Base-by-base conservation (phyloP, 371 early-diverging fungal species). In the Zychaea mexicana region DNA sequence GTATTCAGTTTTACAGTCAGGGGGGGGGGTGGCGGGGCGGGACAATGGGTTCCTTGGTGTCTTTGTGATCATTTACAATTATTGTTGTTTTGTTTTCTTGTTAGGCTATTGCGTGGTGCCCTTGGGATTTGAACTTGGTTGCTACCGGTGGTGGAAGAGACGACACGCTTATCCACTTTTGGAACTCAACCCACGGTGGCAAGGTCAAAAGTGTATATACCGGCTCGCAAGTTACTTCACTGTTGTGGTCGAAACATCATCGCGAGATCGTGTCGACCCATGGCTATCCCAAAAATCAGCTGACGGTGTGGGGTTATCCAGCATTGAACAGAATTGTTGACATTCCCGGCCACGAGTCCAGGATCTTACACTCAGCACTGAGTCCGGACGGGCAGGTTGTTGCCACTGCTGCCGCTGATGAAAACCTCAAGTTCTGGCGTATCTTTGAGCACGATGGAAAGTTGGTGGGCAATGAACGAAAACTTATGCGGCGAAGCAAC, bases 71-170 rank as follows among this genome's bases (percentile, higher is more conserved):
- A 26, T 39, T 22, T 13, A 33, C 1, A 57, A 2, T 10, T 36
- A 21, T 36, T 6, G 15, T 45, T 30, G 24, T 57, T 52, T 27
- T 39, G 27, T 47, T 31, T 30, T 57, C 42, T 33, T 39, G 22
- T n/a, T 72, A 94, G 90, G 99, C 99, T 0, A 66, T 99, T 27
- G 96, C 96, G 3, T 99, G 99, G 99, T 97, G 98, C 72, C 99
- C 99, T n/a, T 98, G 97, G 97, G 93, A 92, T 62, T 82, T 78
- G 21, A 91, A 92, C 60, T 67, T 96, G 27, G 83, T 99, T 22
- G 99, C 98, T 2, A 92, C 96, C 0, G 99, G 99, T 38, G 99
- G 99, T 55, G 99, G 99, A 28, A 84, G 94, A 4, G 78, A 88
- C 66, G 99, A 99, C 69, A 89, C 91, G 52, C 88, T 88, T 21